phyloP scores from a whole-genome alignment of 2,329 filamentous ascomycete species.

The Xylaria hypoxylon region DNA sequence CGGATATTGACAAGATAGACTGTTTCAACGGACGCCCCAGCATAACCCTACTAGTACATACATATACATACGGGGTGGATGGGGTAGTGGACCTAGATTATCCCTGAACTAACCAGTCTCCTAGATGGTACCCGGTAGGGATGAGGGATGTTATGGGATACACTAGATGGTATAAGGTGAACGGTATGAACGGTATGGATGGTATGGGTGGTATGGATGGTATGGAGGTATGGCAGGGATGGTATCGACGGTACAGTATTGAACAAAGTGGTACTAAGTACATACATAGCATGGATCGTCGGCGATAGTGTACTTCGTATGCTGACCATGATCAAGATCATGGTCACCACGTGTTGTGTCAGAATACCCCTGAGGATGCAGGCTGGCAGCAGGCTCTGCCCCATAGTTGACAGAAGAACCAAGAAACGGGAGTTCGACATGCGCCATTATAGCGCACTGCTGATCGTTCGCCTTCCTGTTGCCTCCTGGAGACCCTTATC shows the following conservation, averaged over 20 bases:
- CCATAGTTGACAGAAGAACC: neutral
- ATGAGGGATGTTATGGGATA: too few species aligned
- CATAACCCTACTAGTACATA: neutral
- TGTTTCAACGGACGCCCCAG: neutral
- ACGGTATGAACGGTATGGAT: too few species aligned
- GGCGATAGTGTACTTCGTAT: too few species aligned
- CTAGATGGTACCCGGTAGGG: neutral
- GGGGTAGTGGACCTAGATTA: neutral
- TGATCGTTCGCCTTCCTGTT: neutral
- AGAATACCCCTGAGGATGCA: slow-evolving; percentile 5
- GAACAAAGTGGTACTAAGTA: too few species aligned
- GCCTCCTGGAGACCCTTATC: neutral
- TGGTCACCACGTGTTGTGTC: slow-evolving; percentile 23
- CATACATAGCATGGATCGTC: too few species aligned
- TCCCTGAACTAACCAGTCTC: neutral
- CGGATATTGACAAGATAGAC: neutral
- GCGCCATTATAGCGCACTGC: neutral
- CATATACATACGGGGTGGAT: neutral
- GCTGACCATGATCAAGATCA: slow-evolving; percentile 23
- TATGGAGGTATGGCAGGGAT: neutral
- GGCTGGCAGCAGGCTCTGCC: slow-evolving; percentile 6
- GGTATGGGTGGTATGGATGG: too few species aligned
- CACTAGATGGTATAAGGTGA: too few species aligned
- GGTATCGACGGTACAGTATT: too few species aligned
- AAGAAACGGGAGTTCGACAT: neutral